Conservation (phyloP, 305 asterid species). For the Solanum hybrid region DNA sequence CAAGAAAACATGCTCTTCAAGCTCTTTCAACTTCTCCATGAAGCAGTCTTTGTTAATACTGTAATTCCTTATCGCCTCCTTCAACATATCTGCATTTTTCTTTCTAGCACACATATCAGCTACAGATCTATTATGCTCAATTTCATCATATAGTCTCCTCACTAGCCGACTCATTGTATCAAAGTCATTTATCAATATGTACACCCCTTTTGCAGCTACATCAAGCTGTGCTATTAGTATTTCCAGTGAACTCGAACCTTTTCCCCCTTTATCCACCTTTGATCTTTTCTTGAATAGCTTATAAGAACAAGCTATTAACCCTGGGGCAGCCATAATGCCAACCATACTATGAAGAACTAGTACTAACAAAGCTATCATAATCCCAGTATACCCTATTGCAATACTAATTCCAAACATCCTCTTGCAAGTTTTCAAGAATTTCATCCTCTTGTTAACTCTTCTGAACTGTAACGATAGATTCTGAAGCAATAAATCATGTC, state of each 20-base stretch:
- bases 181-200: constrained; percentile 52
- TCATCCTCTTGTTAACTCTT: constrained; percentile 27
- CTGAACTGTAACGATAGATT: constrained; percentile 26
- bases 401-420: constrained; percentile 17
- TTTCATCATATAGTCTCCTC: constrained; percentile 38
- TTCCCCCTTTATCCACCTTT: not conserved
- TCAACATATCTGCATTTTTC: constrained; percentile 39
- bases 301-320: constrained; percentile 11
- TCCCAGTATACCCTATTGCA: constrained; percentile 20
- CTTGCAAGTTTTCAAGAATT: constrained; percentile 15
- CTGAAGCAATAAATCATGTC: constrained; percentile 28
- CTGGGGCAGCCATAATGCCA: constrained; percentile 34
- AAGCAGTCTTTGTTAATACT: constrained; percentile 25
- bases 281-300: constrained; percentile 18
- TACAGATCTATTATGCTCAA: constrained; percentile 43
- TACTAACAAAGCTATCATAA: constrained; percentile 16
- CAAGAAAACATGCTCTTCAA: constrained; percentile 60
- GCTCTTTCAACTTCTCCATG: constrained; percentile 52
- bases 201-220: constrained; percentile 58
- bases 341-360: constrained; percentile 30
- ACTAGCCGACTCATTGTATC: constrained; percentile 55
- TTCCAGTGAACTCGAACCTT: constrained; percentile 8
- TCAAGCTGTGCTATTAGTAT: constrained; percentile 39
- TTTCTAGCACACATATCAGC: constrained; percentile 36
- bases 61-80: constrained; percentile 41